These are phyloP conservation scores for Pistacia integerrima DNA, from an alignment of 345 rosid genomes.

Conservation along the genomic window DNA sequence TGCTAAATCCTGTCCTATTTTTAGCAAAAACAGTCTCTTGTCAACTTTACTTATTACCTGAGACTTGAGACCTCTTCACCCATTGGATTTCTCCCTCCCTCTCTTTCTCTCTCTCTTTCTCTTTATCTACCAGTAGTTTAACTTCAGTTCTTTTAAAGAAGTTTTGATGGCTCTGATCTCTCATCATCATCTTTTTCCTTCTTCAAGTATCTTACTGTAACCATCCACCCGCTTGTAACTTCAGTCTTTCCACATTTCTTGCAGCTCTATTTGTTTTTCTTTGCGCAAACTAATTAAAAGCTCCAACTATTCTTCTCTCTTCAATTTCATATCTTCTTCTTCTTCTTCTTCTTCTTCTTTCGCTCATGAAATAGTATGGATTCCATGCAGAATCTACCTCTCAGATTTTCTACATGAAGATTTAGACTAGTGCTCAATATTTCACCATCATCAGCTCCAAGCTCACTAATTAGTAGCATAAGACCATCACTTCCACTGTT, in stretches of 20 bases:
- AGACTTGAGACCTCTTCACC: slow-evolving; percentile 26
- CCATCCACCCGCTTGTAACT: slow-evolving; percentile 14
- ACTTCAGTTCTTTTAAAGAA: not conserved
- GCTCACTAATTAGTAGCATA: not conserved
- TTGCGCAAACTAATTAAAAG: not conserved
- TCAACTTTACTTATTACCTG: slow-evolving; percentile 16
- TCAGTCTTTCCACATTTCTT: slow-evolving; percentile 25
- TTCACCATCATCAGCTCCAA: not conserved
- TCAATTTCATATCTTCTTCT: not conserved
- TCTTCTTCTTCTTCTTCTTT: slow-evolving; percentile 5
- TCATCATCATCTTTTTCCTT: slow-evolving; percentile 27
- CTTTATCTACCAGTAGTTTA: not conserved
- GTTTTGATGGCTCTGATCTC: slow-evolving; percentile 37
- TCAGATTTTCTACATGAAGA: slow-evolving; percentile 2
- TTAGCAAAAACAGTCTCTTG: slow-evolving; percentile 25
- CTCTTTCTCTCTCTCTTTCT: not conserved
- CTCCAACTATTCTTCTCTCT: not conserved
- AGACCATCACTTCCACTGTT: not conserved
- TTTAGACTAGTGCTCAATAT: too few relatives aligned
- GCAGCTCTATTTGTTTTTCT: not conserved
- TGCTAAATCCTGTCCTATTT: slow-evolving; percentile 42
- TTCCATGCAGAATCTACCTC: slow-evolving; percentile 28
- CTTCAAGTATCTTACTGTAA: slow-evolving; percentile 8
- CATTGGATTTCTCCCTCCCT: slow-evolving; percentile 29
- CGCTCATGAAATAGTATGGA: slow-evolving; percentile 1